Evolutionary conservation across 805 yeast genomes (phyloP), one percentile per base, ranked within the genome.

Genomic region (Cyberlindnera sargentensis): DNA sequence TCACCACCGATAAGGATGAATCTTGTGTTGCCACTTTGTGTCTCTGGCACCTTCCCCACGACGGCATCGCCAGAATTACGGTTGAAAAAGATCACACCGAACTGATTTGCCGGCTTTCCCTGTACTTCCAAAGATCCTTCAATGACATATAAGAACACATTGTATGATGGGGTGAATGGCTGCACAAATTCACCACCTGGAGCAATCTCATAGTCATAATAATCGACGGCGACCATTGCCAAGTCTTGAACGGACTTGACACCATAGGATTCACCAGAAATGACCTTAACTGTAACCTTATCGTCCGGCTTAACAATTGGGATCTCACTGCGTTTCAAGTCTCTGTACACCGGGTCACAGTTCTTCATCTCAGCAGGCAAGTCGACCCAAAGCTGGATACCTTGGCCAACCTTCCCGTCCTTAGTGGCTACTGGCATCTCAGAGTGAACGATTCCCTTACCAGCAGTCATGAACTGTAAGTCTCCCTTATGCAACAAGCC

Each of bases 381-480:
- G 60, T 86, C 95, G 32, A 86, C 93, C 96, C 96, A 88, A 42
- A 88, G 67, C 63, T 88, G 96, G 69, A 87, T 67, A 47, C 95
- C 95, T 43, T 68, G 71, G 23, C 74, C 64, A 1, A 81, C 77
- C 34, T 72, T 72, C 27, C 66, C 65, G 33, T 73, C 68, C 23
- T 67, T 68, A 47, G 66, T 64, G 33, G 71, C 67, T 31, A 80
- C 80, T 7, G 95, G 95, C 78, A 87, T 87, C 59, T 88, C 96
- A 3, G 88, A 75, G 61, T 87, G 96, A 43, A 84, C 84, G 32
- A 87, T 78, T 40, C 95, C 96, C 53, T 74, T 75, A 47, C 95
- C 96, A 5, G 96, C 95, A 27, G 95, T 88, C 96, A 88, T 88
- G 62, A 88, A 87, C 62, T 88, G 96, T 51, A 89, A 68, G 60